Base-by-base conservation (phyloP, 148 eudicot species). In the Amaranthus hypochondriacus region DNA sequence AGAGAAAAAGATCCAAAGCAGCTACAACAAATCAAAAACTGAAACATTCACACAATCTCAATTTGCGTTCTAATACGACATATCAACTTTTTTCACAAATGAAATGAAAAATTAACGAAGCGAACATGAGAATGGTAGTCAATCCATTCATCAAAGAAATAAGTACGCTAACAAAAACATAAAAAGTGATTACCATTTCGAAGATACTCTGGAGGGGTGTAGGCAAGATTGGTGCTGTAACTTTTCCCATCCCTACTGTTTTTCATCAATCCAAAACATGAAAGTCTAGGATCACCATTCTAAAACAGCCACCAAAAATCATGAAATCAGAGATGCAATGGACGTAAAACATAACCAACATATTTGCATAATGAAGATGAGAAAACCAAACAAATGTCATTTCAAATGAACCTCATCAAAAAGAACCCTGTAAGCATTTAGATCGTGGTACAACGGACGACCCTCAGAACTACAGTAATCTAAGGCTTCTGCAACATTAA, bases 241-340 rank as follows among this genome's bases (percentile, higher is more conserved):
- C 93, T 88, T 77, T 83, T 90, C 14, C 97, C 96, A 78, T 92
- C 97, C 76, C 88, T 81, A 68, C 97, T 90, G 73, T 92, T 88
- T 80, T 87, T 92, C 96, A 92, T 87, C 72, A 92, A 81, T 63
- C 93, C 97, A 75, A 92, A 92, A 82, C 96, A 90, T 57, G 96
- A 90, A 77, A 92, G 88, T 62, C 97, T 84, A 56, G 97, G 92
- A 92, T 88, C 93, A 69, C 96, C 97, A 71, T 90, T 86, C 97
- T 90, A 79, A 56, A 81, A 58, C 76, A 66, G 69, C 68, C 75
- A 63, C 55, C 77, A 79, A 72, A 51, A 64, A 75, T 52, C 75
- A 75, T 55, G 75, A 75, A 59, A 47, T 76, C 64, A 54, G 28
- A 56, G 11, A 28, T 62, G 44, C 57, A 66, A 63, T 18, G 71